phyloP scores from a whole-genome alignment of 2,329 filamentous ascomycete genomes.

The Cordyceps farinosa region DNA sequence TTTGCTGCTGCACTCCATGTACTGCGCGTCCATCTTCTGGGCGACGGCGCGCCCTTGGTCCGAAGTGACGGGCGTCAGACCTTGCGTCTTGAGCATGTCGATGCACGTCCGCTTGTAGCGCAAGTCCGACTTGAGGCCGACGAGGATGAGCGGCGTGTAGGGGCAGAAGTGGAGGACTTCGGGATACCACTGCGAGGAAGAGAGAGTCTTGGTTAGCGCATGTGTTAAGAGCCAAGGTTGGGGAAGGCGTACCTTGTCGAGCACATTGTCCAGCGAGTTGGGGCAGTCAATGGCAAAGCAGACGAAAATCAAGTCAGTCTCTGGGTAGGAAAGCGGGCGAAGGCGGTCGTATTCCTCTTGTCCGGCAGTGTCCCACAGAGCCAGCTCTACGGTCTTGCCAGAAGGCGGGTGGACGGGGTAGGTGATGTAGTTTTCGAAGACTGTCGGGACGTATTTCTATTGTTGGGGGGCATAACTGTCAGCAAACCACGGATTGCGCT shows the following conservation, averaged over 20 bases:
- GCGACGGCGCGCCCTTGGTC: slow-evolving; percentile 88
- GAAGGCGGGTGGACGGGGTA: slow-evolving; percentile 84
- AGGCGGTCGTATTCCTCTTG: slow-evolving; percentile 98
- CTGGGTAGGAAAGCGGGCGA: slow-evolving; percentile 92
- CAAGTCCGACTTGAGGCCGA: slow-evolving; percentile 95
- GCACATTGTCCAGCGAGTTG: slow-evolving; percentile 95
- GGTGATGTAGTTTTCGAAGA: slow-evolving; percentile 99
- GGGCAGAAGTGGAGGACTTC: slow-evolving; percentile 99
- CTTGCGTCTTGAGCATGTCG: slow-evolving; percentile 97
- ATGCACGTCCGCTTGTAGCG: slow-evolving; percentile 95
- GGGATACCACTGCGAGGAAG: slow-evolving; percentile 77
- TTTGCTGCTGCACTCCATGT: slow-evolving; percentile 98
- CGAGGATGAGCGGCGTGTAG: slow-evolving; percentile 90
- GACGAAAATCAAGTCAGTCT: slow-evolving; percentile 96
- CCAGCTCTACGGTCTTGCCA: slow-evolving; percentile 93
- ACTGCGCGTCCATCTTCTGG: slow-evolving; percentile 87
- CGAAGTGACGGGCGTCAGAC: slow-evolving; percentile 87
- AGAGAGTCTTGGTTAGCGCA: not conserved
- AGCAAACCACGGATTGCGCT: slow-evolving; percentile 14
- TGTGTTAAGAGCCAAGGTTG: not conserved
- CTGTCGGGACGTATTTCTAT: slow-evolving; percentile 98
- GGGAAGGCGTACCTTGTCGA: slow-evolving; percentile 78
- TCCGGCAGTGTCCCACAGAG: slow-evolving; percentile 96
- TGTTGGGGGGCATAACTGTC: not conserved
- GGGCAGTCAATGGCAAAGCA: slow-evolving; percentile 99